Evolutionary conservation across 176 grass and related monocot species (phyloP), one percentile per base, ranked within the genome.

Genomic region (Typha latifolia): DNA sequence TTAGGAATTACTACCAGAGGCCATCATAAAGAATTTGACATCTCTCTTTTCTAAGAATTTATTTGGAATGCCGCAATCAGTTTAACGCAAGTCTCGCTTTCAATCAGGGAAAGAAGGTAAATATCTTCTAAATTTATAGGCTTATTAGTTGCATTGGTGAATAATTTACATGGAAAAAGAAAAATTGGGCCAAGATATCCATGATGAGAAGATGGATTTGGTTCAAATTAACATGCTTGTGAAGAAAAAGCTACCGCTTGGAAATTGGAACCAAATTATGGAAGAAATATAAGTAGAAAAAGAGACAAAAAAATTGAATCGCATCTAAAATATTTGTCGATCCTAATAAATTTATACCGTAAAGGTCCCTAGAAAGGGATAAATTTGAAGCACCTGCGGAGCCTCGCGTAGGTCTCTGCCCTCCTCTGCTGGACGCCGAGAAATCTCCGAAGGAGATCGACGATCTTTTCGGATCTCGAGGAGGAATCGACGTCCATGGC

Each of bases 381-480:
- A 1, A 43, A 43, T 43, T 43, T 43, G 37, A 43, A 43, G 37
- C 84, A 97, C 93, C 93, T 97, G 73, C 80, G 82, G 21, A 97
- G 85, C 59, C 62, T 82, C 62, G 85, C 83, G 85, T 97, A 97
- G 64, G 85, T 89, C 76, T 87, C 83, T 24, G 93, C 93, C 12
- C 93, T 82, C 75, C 93, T 86, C 68, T 88, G 83, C 66, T 97
- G 93, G 51, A 97, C 73, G 14, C 75, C 83, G 49, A 97, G 93
- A 57, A 97, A 92, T 9, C 76, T 66, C 18, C 83, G 93, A 57
- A 97, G 93, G 12, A 97, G 72, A 49, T 64, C 78, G 63, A 76
- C 62, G 43, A 86, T 52, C 64, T 75, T 67, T 10, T 62, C 66
- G 16, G 78, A 66, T 18, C 47, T 47, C 55, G 59, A 63, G 12